Conservation (phyloP, 2,329 filamentous ascomycete genomes). For the Fusarium fujikuroi region DNA sequence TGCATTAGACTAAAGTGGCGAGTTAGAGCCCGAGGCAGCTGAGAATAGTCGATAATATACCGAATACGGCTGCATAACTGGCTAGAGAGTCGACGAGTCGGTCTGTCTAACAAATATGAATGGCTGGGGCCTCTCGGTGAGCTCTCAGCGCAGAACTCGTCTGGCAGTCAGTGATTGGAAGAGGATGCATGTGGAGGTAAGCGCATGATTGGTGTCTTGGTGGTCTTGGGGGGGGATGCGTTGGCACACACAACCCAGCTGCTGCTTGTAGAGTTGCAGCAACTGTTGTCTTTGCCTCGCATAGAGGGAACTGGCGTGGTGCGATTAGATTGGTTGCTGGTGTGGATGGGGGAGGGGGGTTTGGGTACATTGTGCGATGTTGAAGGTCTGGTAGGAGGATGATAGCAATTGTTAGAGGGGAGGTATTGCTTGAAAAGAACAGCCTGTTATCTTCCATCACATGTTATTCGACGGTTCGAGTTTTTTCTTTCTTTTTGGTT, state of each 20-base stretch:
- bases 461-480: background rate
- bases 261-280: conserved; percentile 32
- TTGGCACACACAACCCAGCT: conserved; percentile 37
- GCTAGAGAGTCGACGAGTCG: conserved; percentile 23
- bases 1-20: conserved; percentile 24
- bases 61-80: conserved; percentile 32
- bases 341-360: conserved; percentile 27
- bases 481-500: conserved; percentile 10
- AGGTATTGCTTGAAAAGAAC: conserved; percentile 24
- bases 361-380: conserved; percentile 9
- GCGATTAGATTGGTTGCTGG: conserved; percentile 28
- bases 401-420: conserved; percentile 29
- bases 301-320: conserved; percentile 41
- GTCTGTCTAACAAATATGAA: conserved; percentile 37
- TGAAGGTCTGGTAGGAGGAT: conserved; percentile 10
- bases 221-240: conserved; percentile 33
- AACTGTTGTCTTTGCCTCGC: conserved; percentile 41
- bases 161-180: conserved; percentile 43
- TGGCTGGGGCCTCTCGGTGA: conserved; percentile 28
- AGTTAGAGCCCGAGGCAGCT: conserved; percentile 22
- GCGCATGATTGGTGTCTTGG: conserved; percentile 47
- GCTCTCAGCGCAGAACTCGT: conserved; percentile 19
- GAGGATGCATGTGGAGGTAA: conserved; percentile 31
- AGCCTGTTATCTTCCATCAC: background rate
- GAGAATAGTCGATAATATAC: conserved; percentile 18